Percentiles rank a stretch among this genome's conserved stretches.
These are phyloP conservation scores for Colletotrichum lindemuthianum DNA, from an alignment of 2,329 filamentous ascomycete species.

Conservation along the genomic window DNA sequence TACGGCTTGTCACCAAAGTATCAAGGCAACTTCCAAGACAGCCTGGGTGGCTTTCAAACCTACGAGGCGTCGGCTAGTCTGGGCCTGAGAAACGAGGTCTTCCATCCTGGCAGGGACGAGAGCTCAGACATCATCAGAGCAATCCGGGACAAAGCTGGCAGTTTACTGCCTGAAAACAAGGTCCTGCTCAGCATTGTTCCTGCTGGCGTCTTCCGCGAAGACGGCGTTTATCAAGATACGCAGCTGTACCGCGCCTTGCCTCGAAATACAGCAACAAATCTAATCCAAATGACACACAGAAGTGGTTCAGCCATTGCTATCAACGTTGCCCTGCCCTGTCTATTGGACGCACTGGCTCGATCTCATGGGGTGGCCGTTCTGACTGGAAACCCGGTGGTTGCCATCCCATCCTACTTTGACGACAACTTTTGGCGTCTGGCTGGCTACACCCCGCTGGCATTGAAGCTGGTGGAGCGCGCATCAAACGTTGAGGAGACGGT, in stretches of 20 bases:
- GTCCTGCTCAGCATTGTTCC: conserved; percentile 87
- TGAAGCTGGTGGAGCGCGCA: conserved; percentile 86
- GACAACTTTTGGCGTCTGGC: conserved; percentile 92
- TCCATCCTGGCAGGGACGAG: conserved; percentile 90
- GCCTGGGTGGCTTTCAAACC: conserved; percentile 93
- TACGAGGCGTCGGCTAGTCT: conserved; percentile 92
- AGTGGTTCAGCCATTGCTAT: conserved; percentile 83
- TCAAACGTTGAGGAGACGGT: conserved; percentile 75
- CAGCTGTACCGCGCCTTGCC: conserved; percentile 82
- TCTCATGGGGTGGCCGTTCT: conserved; percentile 84
- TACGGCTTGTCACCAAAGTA: conserved; percentile 91
- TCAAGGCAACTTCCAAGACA: conserved; percentile 96
- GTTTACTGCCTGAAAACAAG: conserved; percentile 81
- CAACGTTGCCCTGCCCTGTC: conserved; percentile 86
- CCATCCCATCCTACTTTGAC: conserved; percentile 85
- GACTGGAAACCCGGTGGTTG: conserved; percentile 83
- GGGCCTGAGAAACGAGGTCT: conserved; percentile 89
- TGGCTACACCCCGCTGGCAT: conserved; percentile 86
- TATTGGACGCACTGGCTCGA: conserved; percentile 88
- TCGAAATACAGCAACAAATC: conserved; percentile 72
- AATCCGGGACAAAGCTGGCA: conserved; percentile 85
- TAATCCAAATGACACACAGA: conserved; percentile 76
- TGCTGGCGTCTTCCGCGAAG: conserved; percentile 80
- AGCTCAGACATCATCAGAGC: conserved; percentile 91
- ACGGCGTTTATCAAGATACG: conserved; percentile 81